Evolutionary conservation across 1,284 basidiomycete species (phyloP).

Genomic region (Stygiomarasmius scandens): DNA sequence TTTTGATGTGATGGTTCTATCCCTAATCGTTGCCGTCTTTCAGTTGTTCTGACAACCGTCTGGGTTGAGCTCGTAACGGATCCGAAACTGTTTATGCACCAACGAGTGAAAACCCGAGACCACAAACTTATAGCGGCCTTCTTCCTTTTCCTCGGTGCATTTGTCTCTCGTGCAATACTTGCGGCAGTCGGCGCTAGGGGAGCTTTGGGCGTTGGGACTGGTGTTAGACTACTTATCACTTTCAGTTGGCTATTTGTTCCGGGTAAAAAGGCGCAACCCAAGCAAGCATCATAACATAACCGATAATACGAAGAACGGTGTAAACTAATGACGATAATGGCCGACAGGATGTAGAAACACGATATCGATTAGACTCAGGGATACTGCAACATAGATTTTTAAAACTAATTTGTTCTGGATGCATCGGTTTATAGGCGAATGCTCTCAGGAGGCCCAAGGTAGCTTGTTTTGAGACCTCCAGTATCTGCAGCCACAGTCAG

Average conservation of each 20-base stretch:
- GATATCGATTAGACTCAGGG: too few species aligned
- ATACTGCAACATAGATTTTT: too few species aligned
- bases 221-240: conserved; percentile 52
- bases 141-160: conserved; percentile 66
- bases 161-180: conserved; percentile 57
- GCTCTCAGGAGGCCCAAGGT: conserved; percentile 66
- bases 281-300: not conserved
- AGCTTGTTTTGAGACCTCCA: conserved; percentile 55
- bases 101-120: conserved; percentile 53
- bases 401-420: not conserved
- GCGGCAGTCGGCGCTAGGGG: conserved; percentile 52
- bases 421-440: conserved; percentile 22
- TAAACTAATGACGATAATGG: too few species aligned
- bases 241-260: conserved; percentile 60
- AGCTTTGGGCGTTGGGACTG: conserved; percentile 58
- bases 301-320: too few species aligned
- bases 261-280: conserved; percentile 30
- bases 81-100: conserved; percentile 53
- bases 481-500: conserved; percentile 40
- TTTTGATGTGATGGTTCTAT: not conserved
- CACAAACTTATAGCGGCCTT: conserved; percentile 60
- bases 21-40: too few species aligned
- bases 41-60: conserved; percentile 66
- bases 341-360: too few species aligned
- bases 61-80: conserved; percentile 76